Conservation (phyloP, 225 moss, liverwort and hornwort genomes). For the Antitrichia curtipendula region DNA sequence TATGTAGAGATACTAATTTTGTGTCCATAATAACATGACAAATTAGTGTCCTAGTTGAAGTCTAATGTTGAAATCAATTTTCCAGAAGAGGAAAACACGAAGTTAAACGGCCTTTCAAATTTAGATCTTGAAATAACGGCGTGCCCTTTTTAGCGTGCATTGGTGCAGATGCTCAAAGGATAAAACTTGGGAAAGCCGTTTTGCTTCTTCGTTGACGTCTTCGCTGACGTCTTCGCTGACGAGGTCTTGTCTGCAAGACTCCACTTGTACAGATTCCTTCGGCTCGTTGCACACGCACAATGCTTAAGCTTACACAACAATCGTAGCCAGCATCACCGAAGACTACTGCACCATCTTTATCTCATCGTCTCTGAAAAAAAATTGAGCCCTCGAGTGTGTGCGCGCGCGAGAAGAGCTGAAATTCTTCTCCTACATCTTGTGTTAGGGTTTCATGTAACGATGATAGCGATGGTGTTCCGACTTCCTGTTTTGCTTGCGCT, state of each 20-base stretch:
- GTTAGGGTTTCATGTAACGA: neutral
- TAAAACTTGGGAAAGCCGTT: neutral
- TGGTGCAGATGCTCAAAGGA: neutral
- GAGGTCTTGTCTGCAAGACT: neutral
- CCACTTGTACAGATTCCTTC: neutral
- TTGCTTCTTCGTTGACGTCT: no score
- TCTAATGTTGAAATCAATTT: neutral
- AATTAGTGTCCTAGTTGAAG: neutral
- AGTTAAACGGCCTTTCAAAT: neutral
- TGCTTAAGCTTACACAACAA: no score
- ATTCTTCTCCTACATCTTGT: no score
- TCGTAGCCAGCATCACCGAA: neutral
- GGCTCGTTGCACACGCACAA: neutral
- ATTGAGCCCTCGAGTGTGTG: neutral
- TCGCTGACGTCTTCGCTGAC: neutral
- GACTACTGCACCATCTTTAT: neutral
- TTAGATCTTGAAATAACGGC: neutral
- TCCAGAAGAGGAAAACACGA: neutral
- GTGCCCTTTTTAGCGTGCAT: neutral
- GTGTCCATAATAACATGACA: neutral
- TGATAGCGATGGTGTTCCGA: neutral
- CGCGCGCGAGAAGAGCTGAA: neutral
- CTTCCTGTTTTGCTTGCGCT: neutral
- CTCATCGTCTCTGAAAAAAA: neutral
- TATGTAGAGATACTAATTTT: neutral